phyloP scores from a whole-genome alignment of 495 filamentous ascomycete genomes.

The Tuber magnatum region DNA sequence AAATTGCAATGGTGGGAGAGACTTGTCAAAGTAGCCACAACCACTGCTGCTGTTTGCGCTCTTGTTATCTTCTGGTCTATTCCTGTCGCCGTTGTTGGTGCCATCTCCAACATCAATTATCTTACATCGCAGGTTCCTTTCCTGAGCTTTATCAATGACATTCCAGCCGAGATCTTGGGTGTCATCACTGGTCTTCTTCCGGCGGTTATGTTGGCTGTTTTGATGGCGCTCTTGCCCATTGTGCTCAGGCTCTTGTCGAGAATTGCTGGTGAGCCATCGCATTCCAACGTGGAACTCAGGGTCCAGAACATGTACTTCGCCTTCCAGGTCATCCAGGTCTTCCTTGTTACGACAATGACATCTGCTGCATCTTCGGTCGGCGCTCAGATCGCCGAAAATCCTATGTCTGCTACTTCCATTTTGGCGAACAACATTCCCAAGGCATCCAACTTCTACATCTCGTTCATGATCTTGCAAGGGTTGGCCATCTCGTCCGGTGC shows the following conservation, averaged over 20 bases:
- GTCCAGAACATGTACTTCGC: conserved; percentile 88
- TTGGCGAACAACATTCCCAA: conserved; percentile 70
- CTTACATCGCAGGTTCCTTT: conserved; percentile 57
- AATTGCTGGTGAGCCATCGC: conserved; percentile 67
- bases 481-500: conserved; percentile 70
- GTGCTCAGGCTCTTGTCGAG: conserved; percentile 69
- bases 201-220: conserved; percentile 65
- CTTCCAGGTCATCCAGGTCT: conserved; percentile 94
- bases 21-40: conserved; percentile 62
- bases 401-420: conserved; percentile 53
- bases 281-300: conserved; percentile 71
- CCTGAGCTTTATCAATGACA: conserved; percentile 64
- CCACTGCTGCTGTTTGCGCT: conserved; percentile 62
- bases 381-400: conserved; percentile 57
- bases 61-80: conserved; percentile 96
- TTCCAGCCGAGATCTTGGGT: conserved; percentile 66
- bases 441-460: conserved; percentile 88
- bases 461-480: conserved; percentile 90
- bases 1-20: conserved; percentile 83
- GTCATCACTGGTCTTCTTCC: conserved; percentile 81
- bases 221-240: conserved; percentile 86
- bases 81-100: conserved; percentile 77
- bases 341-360: conserved; percentile 75
- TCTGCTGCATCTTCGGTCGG: conserved; percentile 65
- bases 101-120: conserved; percentile 74